Conservation (phyloP, 177 flowering plant genomes). For the Vitis hybrid region DNA sequence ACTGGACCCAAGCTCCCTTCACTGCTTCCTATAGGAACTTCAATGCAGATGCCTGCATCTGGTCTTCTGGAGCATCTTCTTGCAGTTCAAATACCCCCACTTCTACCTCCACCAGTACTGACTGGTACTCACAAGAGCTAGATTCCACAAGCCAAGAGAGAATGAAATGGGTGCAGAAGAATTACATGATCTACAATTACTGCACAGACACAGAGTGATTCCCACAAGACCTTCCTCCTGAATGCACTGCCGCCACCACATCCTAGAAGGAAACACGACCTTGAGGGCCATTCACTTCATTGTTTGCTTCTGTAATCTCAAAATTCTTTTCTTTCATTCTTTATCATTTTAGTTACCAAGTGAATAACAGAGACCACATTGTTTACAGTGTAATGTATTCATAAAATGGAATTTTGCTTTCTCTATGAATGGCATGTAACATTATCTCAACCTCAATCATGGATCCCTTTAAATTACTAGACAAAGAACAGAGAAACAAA, state of each 20-base stretch:
- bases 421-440: too few species aligned
- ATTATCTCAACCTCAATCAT: too few species aligned
- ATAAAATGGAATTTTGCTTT: too few species aligned
- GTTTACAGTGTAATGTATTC: too few species aligned
- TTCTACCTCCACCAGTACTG: background rate
- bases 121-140: conserved; percentile 18
- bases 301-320: background rate
- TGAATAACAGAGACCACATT: too few species aligned
- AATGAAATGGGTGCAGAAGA: conserved; percentile 39
- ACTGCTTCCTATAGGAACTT: conserved; percentile 26
- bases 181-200: conserved; percentile 51
- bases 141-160: conserved; percentile 25
- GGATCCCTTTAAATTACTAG: too few species aligned
- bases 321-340: too few species aligned
- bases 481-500: too few species aligned
- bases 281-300: background rate
- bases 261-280: background rate
- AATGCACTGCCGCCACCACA: conserved; percentile 19
- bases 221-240: conserved; percentile 44
- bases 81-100: conserved; percentile 5
- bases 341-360: too few species aligned
- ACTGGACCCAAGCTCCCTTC: conserved; percentile 48
- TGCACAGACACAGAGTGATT: conserved; percentile 42
- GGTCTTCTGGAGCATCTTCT: conserved; percentile 17
- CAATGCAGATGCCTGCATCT: conserved; percentile 16